These are phyloP conservation scores for Vitis cinerea DNA, from an alignment of 164 flowering plant species.

Conservation along the genomic window DNA sequence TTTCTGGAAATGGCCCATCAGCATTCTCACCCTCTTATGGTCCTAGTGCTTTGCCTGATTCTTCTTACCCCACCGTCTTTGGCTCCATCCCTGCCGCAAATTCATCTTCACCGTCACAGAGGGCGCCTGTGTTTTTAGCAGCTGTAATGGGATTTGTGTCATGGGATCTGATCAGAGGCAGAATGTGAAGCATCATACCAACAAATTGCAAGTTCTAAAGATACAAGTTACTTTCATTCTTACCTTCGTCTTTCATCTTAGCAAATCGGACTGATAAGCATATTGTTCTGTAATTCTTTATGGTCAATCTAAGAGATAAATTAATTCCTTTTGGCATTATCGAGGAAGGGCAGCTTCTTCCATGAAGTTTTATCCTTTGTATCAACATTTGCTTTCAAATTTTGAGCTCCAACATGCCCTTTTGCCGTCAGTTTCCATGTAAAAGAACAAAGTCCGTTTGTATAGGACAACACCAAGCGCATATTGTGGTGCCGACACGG, in stretches of 20 bases:
- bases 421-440: constrained; percentile 7
- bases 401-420: background rate
- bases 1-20: constrained; percentile 46
- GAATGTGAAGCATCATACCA: constrained; percentile 9
- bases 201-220: no score
- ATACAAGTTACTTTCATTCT: no score
- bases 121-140: constrained; percentile 10
- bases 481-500: constrained; percentile 6
- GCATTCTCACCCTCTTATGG: constrained; percentile 32
- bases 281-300: constrained; percentile 7
- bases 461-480: background rate
- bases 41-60: constrained; percentile 33
- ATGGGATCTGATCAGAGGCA: constrained; percentile 14
- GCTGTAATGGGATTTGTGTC: constrained; percentile 21
- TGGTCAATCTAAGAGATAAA: background rate
- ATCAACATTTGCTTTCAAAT: no score
- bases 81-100: constrained; percentile 64
- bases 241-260: no score
- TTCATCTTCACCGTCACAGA: constrained; percentile 27
- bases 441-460: background rate
- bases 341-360: background rate
- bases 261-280: no score
- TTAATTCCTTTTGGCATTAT: background rate
- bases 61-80: constrained; percentile 69
- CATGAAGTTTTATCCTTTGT: no score